Base-by-base conservation (phyloP, 441 rosid genomes). In the Adansonia madagascariensis region DNA sequence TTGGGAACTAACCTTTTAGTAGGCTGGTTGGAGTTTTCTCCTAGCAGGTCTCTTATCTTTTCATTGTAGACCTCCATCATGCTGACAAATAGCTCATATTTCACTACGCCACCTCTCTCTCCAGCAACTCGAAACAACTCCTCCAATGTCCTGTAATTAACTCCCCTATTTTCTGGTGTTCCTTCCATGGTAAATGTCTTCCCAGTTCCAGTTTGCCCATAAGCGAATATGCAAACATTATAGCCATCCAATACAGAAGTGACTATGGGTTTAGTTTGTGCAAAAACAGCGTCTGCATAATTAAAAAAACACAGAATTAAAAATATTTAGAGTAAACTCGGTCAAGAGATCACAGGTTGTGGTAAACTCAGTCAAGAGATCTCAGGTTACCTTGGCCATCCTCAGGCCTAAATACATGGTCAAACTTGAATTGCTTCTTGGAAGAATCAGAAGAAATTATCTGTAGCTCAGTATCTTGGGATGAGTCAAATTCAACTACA, bases 151-250 rank as follows among this genome's bases (percentile, higher is more conserved):
- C 91, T 90, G 71, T 93, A 95, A 82, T 95, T 95, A 63, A 95
- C 98, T 79, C 99, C 99, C 78, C 98, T 90, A 74, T 86, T 90
- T 57, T 92, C 91, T 55, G 87, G 87, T 61, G 89, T 91, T 49
- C 99, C 98, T 81, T 95, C 99, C 99, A 95, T 95, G 4, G 99
- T 95, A 80, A 93, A 95, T 15, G 98, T 95, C 85, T 95, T 95
- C 56, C 98, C 98, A 11, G 97, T 92, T 79, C 99, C 99, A 62
- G 99, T 93, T 90, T 95, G 99, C 5, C 98, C 99, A 70, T 95
- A 93, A 46, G 99, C 98, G 61, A 93, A 93, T 78, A 95, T 91
- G 86, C 98, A 95, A 15, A 95, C 95, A 47, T 93, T 95, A 76
- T 86, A 95, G 66, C 99, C 99, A 88, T 93, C 99, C 83, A 95